These are phyloP conservation scores for Lichtheimia hyalospora DNA, from an alignment of 371 early-diverging fungal species.

Conservation along the genomic window DNA sequence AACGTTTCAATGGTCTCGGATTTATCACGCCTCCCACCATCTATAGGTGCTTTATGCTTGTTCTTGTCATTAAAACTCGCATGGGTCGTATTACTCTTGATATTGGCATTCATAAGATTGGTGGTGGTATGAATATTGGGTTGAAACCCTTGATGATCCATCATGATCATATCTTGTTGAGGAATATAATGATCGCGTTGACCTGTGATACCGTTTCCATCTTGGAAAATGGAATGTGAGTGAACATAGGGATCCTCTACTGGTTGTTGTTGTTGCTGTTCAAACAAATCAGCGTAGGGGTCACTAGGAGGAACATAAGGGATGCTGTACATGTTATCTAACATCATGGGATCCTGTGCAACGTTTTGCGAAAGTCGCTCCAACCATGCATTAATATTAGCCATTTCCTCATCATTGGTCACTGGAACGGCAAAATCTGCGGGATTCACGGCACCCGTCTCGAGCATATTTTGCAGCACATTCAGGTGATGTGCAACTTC, in stretches of 20 bases:
- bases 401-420: slow-evolving; percentile 30
- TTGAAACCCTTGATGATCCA: slow-evolving; percentile 2
- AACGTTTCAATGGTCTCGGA: slow-evolving; percentile 15
- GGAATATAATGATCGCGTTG: slow-evolving; percentile 32
- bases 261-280: slow-evolving; percentile 1
- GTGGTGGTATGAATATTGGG: slow-evolving; percentile 26
- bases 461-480: slow-evolving; percentile 15
- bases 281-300: background rate
- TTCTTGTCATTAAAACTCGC: background rate
- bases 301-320: background rate
- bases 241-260: slow-evolving; percentile 16
- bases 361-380: slow-evolving; percentile 13
- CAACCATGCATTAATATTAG: slow-evolving; percentile 39
- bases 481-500: slow-evolving; percentile 17
- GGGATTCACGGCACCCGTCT: slow-evolving; percentile 16
- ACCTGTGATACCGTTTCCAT: slow-evolving; percentile 12
- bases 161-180: slow-evolving; percentile 21
- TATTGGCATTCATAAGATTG: slow-evolving; percentile 27
- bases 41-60: slow-evolving; percentile 7
- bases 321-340: background rate
- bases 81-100: no score
- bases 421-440: slow-evolving; percentile 27
- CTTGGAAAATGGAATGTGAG: slow-evolving; percentile 9
- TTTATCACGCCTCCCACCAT: slow-evolving; percentile 13
- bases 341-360: slow-evolving; percentile 8